These are phyloP conservation scores for Aureobasidium leucospermi DNA, from an alignment of 2,329 filamentous ascomycete genomes.

Conservation along the genomic window DNA sequence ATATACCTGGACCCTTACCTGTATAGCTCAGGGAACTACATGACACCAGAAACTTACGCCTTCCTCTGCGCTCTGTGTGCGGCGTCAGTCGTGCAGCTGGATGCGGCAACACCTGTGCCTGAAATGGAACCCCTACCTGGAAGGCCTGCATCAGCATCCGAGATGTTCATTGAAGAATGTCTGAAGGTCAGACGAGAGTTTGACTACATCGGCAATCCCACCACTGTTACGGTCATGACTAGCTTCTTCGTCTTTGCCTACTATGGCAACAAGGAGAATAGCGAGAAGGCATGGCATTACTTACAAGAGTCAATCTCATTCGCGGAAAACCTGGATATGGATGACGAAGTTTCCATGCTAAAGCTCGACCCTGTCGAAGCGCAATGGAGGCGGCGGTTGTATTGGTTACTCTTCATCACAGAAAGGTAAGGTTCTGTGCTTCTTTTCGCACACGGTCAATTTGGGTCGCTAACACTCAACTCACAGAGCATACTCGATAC, in stretches of 20 bases:
- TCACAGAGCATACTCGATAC: conserved; percentile 28
- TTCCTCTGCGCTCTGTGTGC: conserved; percentile 29
- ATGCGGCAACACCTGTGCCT: conserved; percentile 23
- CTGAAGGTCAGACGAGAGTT: conserved; percentile 24
- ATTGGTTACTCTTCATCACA: conserved; percentile 31
- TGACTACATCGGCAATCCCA: conserved; percentile 25
- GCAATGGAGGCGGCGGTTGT: conserved; percentile 29
- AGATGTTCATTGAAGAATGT: conserved; percentile 29
- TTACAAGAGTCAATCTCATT: conserved; percentile 30
- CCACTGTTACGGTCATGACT: conserved; percentile 27
- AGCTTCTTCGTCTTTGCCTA: conserved; percentile 31
- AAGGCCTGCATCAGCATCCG: conserved; percentile 22
- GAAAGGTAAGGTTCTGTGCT: conserved; percentile 17
- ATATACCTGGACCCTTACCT: conserved; percentile 24
- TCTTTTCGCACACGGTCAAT: not conserved
- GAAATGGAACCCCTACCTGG: conserved; percentile 19
- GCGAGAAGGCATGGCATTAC: conserved; percentile 29
- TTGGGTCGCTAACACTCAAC: not conserved
- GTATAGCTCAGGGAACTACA: conserved; percentile 19
- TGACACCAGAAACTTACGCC: conserved; percentile 25
- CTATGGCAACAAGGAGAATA: conserved; percentile 28
- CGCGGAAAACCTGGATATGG: conserved; percentile 27
- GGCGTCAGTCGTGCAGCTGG: conserved; percentile 28
- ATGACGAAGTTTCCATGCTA: conserved; percentile 26
- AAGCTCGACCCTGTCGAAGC: conserved; percentile 25